Conservation (phyloP, 208 protist species). For the Leishmania aethiopica region DNA sequence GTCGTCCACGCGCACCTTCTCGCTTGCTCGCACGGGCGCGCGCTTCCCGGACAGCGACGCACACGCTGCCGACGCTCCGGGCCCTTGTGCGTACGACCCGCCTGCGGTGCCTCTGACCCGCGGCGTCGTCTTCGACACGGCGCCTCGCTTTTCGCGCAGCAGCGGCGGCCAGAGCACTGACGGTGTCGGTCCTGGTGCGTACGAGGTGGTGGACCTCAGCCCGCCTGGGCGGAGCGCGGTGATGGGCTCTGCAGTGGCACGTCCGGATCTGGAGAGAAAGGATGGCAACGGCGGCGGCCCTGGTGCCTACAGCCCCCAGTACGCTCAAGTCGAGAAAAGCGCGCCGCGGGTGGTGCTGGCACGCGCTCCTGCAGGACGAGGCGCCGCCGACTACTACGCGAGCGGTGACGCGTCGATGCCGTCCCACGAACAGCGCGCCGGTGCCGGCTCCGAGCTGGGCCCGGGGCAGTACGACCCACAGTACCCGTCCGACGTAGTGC, state of each 20-base stretch:
- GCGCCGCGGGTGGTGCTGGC: conserved; percentile 24
- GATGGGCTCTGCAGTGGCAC: conserved; percentile 34
- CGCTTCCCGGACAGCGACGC: conserved; percentile 16
- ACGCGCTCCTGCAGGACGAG: conserved; percentile 1
- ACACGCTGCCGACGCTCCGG: conserved; percentile 18
- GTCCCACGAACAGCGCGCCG: not conserved
- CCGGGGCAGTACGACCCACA: conserved; percentile 31
- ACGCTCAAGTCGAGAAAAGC: conserved; percentile 22
- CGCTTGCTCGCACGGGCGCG: conserved; percentile 24
- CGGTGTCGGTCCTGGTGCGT: conserved; percentile 26
- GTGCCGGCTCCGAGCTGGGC: conserved; percentile 2
- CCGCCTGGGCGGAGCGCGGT: conserved; percentile 23
- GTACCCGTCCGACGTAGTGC: conserved; percentile 9
- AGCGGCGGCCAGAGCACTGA: not conserved
- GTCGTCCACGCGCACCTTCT: conserved; percentile 10
- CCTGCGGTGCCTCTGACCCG: not conserved
- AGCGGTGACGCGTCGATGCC: conserved; percentile 3
- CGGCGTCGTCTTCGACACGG: conserved; percentile 35
- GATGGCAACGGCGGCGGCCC: not conserved
- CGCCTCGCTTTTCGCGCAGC: conserved; percentile 33
- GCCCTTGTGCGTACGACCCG: conserved; percentile 35
- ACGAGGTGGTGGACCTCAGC: conserved; percentile 36
- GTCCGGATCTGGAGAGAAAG: conserved; percentile 1
- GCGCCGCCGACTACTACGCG: not conserved
- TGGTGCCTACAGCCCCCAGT: conserved; percentile 32